phyloP scores from a whole-genome alignment of 805 yeast genomes.

The Cyberlindnera mississippiensis region DNA sequence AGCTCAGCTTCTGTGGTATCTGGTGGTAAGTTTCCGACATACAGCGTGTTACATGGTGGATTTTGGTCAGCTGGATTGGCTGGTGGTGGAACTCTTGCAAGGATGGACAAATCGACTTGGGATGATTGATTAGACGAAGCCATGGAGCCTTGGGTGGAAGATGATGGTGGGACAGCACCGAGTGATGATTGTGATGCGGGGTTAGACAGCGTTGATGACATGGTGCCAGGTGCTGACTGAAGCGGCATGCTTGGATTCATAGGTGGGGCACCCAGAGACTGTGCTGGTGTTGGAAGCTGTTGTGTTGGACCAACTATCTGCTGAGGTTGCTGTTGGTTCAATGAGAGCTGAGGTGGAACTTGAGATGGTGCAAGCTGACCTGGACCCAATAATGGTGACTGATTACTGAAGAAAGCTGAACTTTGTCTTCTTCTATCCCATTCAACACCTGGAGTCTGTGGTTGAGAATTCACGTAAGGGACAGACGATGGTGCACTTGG shows the following conservation, averaged over 20 bases:
- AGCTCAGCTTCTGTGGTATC: conserved; percentile 94
- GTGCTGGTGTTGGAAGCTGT: conserved; percentile 14
- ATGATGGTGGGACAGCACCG: conserved; percentile 7
- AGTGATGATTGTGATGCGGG: conserved; percentile 13
- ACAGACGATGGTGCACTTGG: conserved; percentile 11
- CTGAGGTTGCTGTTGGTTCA: conserved; percentile 7
- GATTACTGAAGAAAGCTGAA: conserved; percentile 45
- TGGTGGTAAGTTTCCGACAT: conserved; percentile 96
- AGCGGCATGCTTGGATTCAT: neutral
- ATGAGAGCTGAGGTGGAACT: conserved; percentile 23
- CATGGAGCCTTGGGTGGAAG: conserved; percentile 3
- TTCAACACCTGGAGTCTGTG: conserved; percentile 40
- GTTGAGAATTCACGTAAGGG: conserved; percentile 27
- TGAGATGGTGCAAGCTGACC: conserved; percentile 23
- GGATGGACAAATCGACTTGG: conserved; percentile 60
- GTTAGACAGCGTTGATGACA: conserved; percentile 10
- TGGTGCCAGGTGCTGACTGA: neutral
- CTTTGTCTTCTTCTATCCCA: conserved; percentile 54
- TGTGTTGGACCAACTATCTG: neutral
- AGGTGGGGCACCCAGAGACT: neutral
- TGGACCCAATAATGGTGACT: conserved; percentile 22
- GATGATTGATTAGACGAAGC: conserved; percentile 23
- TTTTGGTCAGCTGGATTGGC: conserved; percentile 99
- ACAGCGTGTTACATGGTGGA: conserved; percentile 96
- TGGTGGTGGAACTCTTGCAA: conserved; percentile 83